Percentiles rank a stretch among this genome's conserved stretches.
These are phyloP conservation scores for Sclerotinia nivalis DNA, from an alignment of 2,329 filamentous ascomycete genomes.

Conservation along the genomic window DNA sequence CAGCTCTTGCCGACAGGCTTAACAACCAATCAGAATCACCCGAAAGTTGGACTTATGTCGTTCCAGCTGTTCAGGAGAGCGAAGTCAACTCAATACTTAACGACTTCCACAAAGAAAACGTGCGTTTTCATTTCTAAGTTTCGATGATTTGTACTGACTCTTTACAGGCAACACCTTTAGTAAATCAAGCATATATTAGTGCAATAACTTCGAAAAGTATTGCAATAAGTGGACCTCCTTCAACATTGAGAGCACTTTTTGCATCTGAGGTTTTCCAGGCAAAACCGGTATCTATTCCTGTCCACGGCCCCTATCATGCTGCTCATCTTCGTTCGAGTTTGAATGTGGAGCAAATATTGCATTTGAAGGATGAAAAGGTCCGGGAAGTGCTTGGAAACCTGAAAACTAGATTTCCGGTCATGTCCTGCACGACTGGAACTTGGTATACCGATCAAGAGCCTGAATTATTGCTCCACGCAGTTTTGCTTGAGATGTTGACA, in stretches of 20 bases:
- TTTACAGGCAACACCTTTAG: conserved; percentile 48
- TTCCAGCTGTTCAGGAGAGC: conserved; percentile 56
- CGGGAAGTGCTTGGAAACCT: conserved; percentile 46
- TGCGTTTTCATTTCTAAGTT: conserved; percentile 38
- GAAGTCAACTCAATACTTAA: conserved; percentile 53
- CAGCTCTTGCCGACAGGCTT: conserved; percentile 28
- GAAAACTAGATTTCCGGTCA: conserved; percentile 50
- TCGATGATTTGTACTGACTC: neutral
- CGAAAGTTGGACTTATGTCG: conserved; percentile 67
- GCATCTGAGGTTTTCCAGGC: conserved; percentile 16
- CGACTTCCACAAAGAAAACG: conserved; percentile 59
- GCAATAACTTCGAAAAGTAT: conserved; percentile 21
- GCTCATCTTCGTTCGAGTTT: conserved; percentile 36
- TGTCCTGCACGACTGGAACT: conserved; percentile 48
- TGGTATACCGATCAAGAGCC: conserved; percentile 27
- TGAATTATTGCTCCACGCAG: conserved; percentile 28
- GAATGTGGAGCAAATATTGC: conserved; percentile 32
- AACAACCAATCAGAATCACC: conserved; percentile 45
- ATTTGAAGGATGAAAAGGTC: conserved; percentile 43
- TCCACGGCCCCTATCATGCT: conserved; percentile 39
- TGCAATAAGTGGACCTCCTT: conserved; percentile 24
- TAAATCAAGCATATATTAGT: conserved; percentile 30
- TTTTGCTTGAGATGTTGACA: conserved; percentile 52
- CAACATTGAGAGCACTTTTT: conserved; percentile 20
- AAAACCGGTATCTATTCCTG: conserved; percentile 27